phyloP scores from a whole-genome alignment of 2,329 filamentous ascomycete species.

The Fusarium proliferatum region DNA sequence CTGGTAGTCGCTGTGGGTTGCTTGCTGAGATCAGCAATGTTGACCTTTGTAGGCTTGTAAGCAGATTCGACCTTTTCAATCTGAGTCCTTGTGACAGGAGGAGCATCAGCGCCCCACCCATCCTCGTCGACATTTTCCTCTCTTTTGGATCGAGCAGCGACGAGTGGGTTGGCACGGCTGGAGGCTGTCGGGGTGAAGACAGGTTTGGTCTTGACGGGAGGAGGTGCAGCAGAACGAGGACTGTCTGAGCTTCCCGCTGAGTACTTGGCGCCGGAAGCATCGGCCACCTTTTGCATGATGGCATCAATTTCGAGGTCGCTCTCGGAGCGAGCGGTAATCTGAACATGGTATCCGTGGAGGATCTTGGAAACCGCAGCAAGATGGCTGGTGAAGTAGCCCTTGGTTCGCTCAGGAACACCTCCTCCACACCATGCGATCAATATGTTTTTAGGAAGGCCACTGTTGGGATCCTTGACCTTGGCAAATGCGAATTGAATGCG shows the following conservation, averaged over 20 bases:
- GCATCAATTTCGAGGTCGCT: constrained; percentile 86
- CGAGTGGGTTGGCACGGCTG: constrained; percentile 70
- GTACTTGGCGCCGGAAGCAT: constrained; percentile 96
- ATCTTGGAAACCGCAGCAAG: constrained; percentile 89
- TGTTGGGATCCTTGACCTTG: constrained; percentile 96
- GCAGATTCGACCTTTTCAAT: constrained; percentile 92
- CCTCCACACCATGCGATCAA: constrained; percentile 97
- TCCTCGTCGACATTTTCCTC: constrained; percentile 77
- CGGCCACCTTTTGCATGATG: constrained; percentile 92
- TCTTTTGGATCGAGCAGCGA: constrained; percentile 71
- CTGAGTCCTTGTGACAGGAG: constrained; percentile 86
- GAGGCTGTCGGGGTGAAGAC: constrained; percentile 83
- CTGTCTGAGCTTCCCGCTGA: constrained; percentile 73
- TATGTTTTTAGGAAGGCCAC: constrained; percentile 86
- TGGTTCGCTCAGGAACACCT: constrained; percentile 97
- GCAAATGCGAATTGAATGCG: constrained; percentile 97
- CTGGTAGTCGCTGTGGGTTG: constrained; percentile 76
- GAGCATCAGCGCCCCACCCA: constrained; percentile 95
- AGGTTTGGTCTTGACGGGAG: constrained; percentile 86
- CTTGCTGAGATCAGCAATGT: constrained; percentile 85
- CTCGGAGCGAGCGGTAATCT: constrained; percentile 94
- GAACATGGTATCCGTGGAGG: constrained; percentile 96
- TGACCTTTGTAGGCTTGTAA: constrained; percentile 95
- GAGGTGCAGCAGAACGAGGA: constrained; percentile 65
- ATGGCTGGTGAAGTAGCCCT: constrained; percentile 98